Evolutionary conservation across 345 rosid genomes (phyloP), one percentile per base, ranked within the genome.

Genomic region (Aegle marmelos): DNA sequence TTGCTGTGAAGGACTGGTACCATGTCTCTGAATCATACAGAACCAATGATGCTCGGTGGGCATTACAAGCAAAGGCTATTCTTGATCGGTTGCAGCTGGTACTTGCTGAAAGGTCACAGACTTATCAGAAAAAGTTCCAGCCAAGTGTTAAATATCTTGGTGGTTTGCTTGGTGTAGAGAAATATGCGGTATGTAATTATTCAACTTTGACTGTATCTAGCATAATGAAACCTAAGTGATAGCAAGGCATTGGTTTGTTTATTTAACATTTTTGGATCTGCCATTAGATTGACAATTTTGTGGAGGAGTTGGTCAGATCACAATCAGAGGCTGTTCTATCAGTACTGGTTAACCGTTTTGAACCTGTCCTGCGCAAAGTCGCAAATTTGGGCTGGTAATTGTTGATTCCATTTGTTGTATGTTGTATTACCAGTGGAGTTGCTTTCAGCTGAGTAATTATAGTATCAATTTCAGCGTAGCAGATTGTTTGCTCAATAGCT

Each of bases 101-200:
- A 76, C 86, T 84, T 84, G 82, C 80, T 56, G 83, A 82, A 31
- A 84, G 79, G 79, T 77, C 82, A 14, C 80, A 65, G 60, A 36
- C 50, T 16, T 84, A 69, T 78, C 86, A 80, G 45, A 65, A 76
- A 41, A 81, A 73, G 65, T 73, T 84, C 70, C 87, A 84, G 68
- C 87, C 89, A 64, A 78, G 81, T 70, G 85, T 67, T 6, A 45
- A 79, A 64, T 84, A 84, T 79, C 89, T 87, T 67, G 89, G 89
- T 30, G 71, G 64, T 54, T 50, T 84, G 80, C 82, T 87, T 67
- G 80, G 84, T 53, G 73, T 87, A 74, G 68, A 64, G 50, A 80
- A 84, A 71, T 57, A 68, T 57, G 77, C 28, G 77, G 89, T 84
- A 74, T 56, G 83, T 71, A 21, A 78, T 73, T 30, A 24, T 67